These are phyloP conservation scores for Mycena leptocephala DNA, from an alignment of 768 basidiomycete species.

Conservation along the genomic window DNA sequence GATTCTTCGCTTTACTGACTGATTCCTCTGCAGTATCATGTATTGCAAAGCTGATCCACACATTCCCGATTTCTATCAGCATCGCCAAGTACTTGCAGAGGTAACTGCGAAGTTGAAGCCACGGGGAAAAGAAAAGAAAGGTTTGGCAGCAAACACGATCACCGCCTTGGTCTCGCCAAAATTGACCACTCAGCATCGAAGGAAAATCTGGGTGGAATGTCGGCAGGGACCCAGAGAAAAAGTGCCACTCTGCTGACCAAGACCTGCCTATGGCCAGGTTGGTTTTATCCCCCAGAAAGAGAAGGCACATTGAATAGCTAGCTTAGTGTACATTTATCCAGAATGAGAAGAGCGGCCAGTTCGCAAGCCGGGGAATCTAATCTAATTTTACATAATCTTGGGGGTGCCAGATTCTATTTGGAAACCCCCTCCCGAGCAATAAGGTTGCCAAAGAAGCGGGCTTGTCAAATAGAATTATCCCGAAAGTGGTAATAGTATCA, in stretches of 20 bases:
- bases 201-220: neutral
- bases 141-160: neutral
- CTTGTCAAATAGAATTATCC: neutral
- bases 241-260: neutral
- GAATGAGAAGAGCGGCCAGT: no score
- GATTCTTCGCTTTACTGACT: no score
- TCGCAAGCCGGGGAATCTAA: neutral
- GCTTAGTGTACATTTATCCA: no score
- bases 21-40: no score
- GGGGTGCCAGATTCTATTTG: neutral
- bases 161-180: neutral
- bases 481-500: no score
- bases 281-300: neutral
- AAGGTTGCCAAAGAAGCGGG: no score
- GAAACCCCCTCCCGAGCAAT: neutral
- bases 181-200: neutral
- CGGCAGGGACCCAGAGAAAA: neutral
- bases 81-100: neutral
- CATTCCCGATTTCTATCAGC: neutral
- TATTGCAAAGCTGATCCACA: neutral
- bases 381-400: no score
- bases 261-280: neutral
- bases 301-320: neutral
- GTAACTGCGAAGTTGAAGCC: neutral
- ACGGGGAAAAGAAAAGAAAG: neutral